Percentiles rank a stretch among this genome's conserved stretches.
phyloP scores from a whole-genome alignment of 2,329 filamentous ascomycete species.

The Fusarium piperis region DNA sequence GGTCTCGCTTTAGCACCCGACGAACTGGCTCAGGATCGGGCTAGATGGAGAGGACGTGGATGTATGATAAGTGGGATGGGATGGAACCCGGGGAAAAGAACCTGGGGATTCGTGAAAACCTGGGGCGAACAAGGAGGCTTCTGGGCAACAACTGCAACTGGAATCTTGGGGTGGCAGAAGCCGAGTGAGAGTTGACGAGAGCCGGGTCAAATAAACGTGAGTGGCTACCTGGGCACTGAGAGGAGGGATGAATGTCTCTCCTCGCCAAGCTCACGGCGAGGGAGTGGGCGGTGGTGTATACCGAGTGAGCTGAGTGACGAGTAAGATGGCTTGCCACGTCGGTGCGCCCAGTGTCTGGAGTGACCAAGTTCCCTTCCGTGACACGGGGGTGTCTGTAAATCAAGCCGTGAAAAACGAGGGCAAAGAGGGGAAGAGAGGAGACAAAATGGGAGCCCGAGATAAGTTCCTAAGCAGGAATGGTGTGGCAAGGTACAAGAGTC shows the following conservation, averaged over 20 bases:
- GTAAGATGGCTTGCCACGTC: constrained; percentile 27
- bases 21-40: constrained; percentile 38
- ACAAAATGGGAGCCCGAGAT: constrained; percentile 3
- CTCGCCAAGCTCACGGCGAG: neutral
- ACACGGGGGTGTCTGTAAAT: constrained; percentile 14
- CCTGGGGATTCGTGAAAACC: constrained; percentile 7
- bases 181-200: constrained; percentile 11
- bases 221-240: neutral
- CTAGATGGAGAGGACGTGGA: constrained; percentile 23
- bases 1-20: constrained; percentile 31
- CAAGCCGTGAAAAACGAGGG: constrained; percentile 24
- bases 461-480: constrained; percentile 24
- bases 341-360: constrained; percentile 2
- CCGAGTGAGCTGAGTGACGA: constrained; percentile 16
- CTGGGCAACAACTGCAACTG: constrained; percentile 1
- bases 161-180: constrained; percentile 24
- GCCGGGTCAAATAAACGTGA: neutral
- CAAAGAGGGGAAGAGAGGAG: constrained; percentile 36
- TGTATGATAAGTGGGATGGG: constrained; percentile 17
- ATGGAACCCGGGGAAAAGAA: constrained; percentile 12
- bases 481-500: constrained; percentile 27
- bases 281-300: neutral
- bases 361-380: neutral
- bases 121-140: neutral
- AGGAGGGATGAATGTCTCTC: neutral